Evolutionary conservation across 441 rosid genomes (phyloP).

Genomic region (Biscutella laevigata): DNA sequence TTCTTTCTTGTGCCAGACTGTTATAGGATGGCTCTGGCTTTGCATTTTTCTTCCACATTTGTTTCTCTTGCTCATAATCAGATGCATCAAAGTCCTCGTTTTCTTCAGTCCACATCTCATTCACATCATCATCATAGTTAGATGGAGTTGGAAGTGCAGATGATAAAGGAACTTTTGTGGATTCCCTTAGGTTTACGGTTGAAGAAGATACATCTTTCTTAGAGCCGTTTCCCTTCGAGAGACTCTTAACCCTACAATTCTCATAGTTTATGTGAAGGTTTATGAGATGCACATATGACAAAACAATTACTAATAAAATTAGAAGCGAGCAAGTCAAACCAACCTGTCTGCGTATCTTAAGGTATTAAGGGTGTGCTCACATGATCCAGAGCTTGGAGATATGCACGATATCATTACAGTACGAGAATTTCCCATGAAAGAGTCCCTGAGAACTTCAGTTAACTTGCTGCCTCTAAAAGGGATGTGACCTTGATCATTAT

Average conservation of each 20-base stretch:
- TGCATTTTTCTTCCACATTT: slow-evolving; percentile 61
- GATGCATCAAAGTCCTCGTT: slow-evolving; percentile 63
- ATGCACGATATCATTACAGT: slow-evolving; percentile 92
- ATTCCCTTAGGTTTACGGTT: slow-evolving; percentile 63
- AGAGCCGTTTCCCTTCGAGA: slow-evolving; percentile 79
- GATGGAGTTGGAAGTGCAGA: slow-evolving; percentile 49
- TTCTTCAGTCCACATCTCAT: slow-evolving; percentile 70
- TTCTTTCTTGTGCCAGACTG: slow-evolving; percentile 44
- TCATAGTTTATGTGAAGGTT: not conserved
- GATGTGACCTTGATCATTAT: slow-evolving; percentile 90
- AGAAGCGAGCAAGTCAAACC: not conserved
- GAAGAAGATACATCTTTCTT: slow-evolving; percentile 80
- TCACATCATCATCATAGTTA: slow-evolving; percentile 53
- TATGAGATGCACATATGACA: not conserved
- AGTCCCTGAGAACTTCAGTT: slow-evolving; percentile 90
- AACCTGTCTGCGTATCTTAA: slow-evolving; percentile 91
- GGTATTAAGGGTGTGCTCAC: slow-evolving; percentile 90
- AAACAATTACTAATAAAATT: not conserved
- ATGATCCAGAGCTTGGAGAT: slow-evolving; percentile 91
- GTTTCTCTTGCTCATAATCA: slow-evolving; percentile 67
- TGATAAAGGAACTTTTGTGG: slow-evolving; percentile 57
- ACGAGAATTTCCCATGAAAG: slow-evolving; percentile 83
- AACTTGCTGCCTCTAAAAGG: slow-evolving; percentile 94
- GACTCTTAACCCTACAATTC: slow-evolving; percentile 83
- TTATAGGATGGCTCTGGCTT: slow-evolving; percentile 47